A percentile compares a stretch with the other conserved stretches of the same genome.
Evolutionary conservation across 2,329 filamentous ascomycete species (phyloP).

Genomic region (Chaetoscypha palmicola): DNA sequence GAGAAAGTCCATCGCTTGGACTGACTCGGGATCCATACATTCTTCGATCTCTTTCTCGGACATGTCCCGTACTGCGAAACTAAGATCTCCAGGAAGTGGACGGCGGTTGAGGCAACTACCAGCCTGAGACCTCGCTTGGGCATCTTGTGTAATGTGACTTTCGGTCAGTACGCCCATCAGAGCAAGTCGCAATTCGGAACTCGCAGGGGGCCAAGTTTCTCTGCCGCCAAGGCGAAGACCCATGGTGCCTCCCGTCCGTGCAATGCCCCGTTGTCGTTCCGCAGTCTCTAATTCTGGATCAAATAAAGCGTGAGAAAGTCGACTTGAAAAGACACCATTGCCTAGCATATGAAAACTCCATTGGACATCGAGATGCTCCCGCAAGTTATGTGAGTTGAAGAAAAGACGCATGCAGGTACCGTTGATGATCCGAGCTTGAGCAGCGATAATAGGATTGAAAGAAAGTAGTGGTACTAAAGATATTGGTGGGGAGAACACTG

Average conservation of each 20-base stretch:
- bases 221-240: constrained; percentile 76
- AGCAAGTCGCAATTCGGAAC: constrained; percentile 83
- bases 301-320: constrained; percentile 77
- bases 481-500: constrained; percentile 28
- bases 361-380: constrained; percentile 66
- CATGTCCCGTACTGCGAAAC: constrained; percentile 80
- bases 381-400: constrained; percentile 66
- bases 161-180: constrained; percentile 81
- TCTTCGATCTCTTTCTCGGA: constrained; percentile 69
- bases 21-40: constrained; percentile 73
- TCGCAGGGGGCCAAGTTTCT: constrained; percentile 86
- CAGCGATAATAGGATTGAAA: constrained; percentile 64
- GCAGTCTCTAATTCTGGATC: constrained; percentile 74
- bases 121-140: constrained; percentile 24
- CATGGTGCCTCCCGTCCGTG: constrained; percentile 64
- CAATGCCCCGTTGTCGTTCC: constrained; percentile 62
- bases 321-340: constrained; percentile 75
- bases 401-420: constrained; percentile 69
- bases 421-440: constrained; percentile 72
- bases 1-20: constrained; percentile 90
- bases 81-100: constrained; percentile 60
- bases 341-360: constrained; percentile 77
- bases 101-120: constrained; percentile 29
- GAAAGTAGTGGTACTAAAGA: constrained; percentile 60
- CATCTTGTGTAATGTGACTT: constrained; percentile 45